Evolutionary conservation across 306 rosid species (phyloP).

Genomic region (Coriaria nepalensis): DNA sequence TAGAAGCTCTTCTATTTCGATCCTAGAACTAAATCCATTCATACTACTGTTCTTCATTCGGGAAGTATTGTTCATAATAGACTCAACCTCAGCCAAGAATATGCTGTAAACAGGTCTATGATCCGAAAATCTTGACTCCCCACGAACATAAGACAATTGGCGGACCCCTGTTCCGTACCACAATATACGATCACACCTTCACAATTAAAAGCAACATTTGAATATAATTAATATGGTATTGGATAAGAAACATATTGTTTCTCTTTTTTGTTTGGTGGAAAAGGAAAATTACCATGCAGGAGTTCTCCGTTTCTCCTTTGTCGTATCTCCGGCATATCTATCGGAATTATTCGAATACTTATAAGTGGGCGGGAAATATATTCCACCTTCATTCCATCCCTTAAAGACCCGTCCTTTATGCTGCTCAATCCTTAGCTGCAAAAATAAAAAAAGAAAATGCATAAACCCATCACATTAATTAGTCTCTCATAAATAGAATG

Average conservation of each 20-base stretch:
- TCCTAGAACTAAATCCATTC: slow-evolving; percentile 62
- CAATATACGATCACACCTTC: slow-evolving; percentile 93
- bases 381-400: slow-evolving; percentile 16
- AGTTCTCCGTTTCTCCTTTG: slow-evolving; percentile 14
- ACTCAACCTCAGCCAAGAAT: slow-evolving; percentile 74
- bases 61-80: slow-evolving; percentile 29
- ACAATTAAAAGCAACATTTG: slow-evolving; percentile 4
- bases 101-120: slow-evolving; percentile 85
- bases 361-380: slow-evolving; percentile 16
- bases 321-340: slow-evolving; percentile 3
- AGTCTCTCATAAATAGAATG: background rate
- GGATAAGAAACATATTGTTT: background rate
- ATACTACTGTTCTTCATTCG: slow-evolving; percentile 61
- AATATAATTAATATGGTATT: background rate
- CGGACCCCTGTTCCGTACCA: slow-evolving; percentile 86
- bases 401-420: slow-evolving; percentile 4
- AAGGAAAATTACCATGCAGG: slow-evolving; percentile 16
- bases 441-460: background rate
- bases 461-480: background rate
- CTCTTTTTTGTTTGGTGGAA: background rate
- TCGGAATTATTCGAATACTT: slow-evolving; percentile 14
- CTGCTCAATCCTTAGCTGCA: slow-evolving; percentile 13
- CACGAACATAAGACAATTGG: slow-evolving; percentile 84
- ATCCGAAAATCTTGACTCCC: slow-evolving; percentile 93
- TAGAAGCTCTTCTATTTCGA: slow-evolving; percentile 81